phyloP scores from a whole-genome alignment of 192 early-diverging fungal genomes.

The Podila epicladia region DNA sequence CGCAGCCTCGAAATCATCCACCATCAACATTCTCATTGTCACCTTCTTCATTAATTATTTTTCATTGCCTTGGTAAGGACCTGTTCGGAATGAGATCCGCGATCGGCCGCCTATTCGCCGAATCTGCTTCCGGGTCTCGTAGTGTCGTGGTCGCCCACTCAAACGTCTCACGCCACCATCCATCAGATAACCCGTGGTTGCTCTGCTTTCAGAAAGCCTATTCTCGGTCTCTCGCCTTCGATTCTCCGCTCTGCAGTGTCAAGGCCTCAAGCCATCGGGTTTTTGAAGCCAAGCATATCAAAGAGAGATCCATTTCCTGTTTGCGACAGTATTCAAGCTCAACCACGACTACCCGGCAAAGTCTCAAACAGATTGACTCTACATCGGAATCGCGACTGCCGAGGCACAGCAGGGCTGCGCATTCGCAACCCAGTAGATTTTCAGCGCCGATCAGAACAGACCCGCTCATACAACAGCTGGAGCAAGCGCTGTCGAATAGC shows the following conservation, averaged over 20 bases:
- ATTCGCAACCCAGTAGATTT: background rate
- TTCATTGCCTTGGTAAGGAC: background rate
- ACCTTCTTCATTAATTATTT: background rate
- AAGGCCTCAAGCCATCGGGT: too few relatives aligned
- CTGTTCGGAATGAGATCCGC: background rate
- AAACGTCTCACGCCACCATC: background rate
- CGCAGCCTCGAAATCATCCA: too few relatives aligned
- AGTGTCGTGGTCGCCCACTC: background rate
- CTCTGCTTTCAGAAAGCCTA: constrained; percentile 31
- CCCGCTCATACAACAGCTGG: background rate
- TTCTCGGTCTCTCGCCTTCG: background rate
- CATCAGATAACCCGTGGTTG: constrained; percentile 20
- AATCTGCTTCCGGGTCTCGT: background rate
- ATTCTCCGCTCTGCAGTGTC: background rate
- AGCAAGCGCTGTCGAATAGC: background rate
- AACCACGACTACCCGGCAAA: too few relatives aligned
- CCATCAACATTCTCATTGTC: too few relatives aligned
- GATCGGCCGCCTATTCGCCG: background rate
- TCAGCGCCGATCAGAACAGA: background rate
- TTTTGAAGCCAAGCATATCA: too few relatives aligned
- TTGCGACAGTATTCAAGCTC: too few relatives aligned
- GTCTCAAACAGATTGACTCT: too few relatives aligned
- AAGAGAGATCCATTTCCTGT: too few relatives aligned
- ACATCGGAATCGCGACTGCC: too few relatives aligned
- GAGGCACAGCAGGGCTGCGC: too few relatives aligned